These are phyloP conservation scores for Boletus sp. DNA, from an alignment of 1,284 basidiomycete species.

Conservation along the genomic window DNA sequence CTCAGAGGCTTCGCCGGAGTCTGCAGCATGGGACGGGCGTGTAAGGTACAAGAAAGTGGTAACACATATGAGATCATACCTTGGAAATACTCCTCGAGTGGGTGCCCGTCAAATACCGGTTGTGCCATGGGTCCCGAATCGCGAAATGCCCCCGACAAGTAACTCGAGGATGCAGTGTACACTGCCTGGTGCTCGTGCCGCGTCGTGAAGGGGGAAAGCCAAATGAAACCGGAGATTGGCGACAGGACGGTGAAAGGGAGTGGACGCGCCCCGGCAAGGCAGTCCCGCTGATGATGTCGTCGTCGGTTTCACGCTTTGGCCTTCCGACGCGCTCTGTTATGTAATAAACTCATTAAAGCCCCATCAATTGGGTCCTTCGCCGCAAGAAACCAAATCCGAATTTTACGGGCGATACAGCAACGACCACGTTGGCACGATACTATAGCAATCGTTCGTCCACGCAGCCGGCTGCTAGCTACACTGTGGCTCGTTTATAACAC, in stretches of 20 bases:
- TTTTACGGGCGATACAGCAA: too few species aligned
- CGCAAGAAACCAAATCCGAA: too few species aligned
- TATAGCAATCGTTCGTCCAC: too few species aligned
- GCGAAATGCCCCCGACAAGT: too few species aligned
- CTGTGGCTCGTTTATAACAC: too few species aligned
- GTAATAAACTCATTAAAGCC: too few species aligned
- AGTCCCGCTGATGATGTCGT: neutral
- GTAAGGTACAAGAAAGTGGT: constrained; percentile 13
- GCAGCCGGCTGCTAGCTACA: too few species aligned
- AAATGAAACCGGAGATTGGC: constrained; percentile 23
- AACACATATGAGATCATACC: constrained; percentile 39
- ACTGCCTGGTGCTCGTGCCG: constrained; percentile 24
- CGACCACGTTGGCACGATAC: too few species aligned
- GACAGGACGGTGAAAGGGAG: constrained; percentile 18
- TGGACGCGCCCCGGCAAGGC: constrained; percentile 5
- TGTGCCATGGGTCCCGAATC: constrained; percentile 56
- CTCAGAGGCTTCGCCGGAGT: constrained; percentile 52
- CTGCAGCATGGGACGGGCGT: constrained; percentile 33
- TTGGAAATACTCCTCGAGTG: constrained; percentile 68
- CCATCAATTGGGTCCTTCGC: too few species aligned
- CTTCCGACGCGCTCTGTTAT: too few species aligned
- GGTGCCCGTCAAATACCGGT: constrained; percentile 72
- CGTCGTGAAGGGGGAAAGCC: constrained; percentile 16
- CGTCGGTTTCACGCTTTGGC: too few species aligned
- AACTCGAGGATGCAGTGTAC: constrained; percentile 18